phyloP scores from a whole-genome alignment of 371 early-diverging fungal species.

The Syncephalastrum sp. region DNA sequence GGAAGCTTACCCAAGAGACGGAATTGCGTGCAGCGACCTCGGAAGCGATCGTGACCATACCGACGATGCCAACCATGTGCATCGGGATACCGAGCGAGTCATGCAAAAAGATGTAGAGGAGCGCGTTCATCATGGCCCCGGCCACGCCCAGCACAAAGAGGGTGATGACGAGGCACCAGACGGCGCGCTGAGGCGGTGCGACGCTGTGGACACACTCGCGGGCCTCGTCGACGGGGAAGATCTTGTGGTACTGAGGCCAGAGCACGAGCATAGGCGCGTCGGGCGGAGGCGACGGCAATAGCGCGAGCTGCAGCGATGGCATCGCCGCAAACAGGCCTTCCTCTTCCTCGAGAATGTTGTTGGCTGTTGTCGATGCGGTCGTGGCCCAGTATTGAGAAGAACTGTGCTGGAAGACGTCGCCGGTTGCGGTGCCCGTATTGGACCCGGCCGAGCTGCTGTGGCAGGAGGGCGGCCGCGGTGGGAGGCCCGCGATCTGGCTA shows the following conservation, averaged over 20 bases:
- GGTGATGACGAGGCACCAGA: slow-evolving; percentile 6
- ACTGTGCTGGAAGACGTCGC: too few species aligned
- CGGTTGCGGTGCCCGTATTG: too few species aligned
- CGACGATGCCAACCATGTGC: slow-evolving; percentile 20
- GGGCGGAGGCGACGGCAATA: slow-evolving; percentile 17
- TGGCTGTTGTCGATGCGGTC: slow-evolving; percentile 7
- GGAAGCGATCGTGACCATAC: slow-evolving; percentile 8
- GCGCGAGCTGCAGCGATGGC: slow-evolving; percentile 19
- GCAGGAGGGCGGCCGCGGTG: too few species aligned
- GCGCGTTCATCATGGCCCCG: slow-evolving; percentile 18
- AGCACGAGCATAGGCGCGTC: slow-evolving; percentile 20
- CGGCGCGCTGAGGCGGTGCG: slow-evolving; percentile 2
- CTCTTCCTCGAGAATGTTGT: slow-evolving; percentile 1
- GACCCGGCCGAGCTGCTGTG: too few species aligned
- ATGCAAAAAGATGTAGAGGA: slow-evolving; percentile 15
- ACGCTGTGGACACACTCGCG: background rate
- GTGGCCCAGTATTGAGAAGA: slow-evolving; percentile 15
- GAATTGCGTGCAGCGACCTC: slow-evolving; percentile 4
- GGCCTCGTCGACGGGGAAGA: slow-evolving; percentile 1
- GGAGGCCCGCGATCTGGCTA: too few species aligned
- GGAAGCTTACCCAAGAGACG: too few species aligned
- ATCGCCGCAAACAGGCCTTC: slow-evolving; percentile 10
- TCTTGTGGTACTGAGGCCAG: slow-evolving; percentile 5
- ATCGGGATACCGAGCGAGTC: slow-evolving; percentile 20
- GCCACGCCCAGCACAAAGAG: slow-evolving; percentile 12